Evolutionary conservation across 768 basidiomycete species (phyloP).

Genomic region (Boletus speciosus): DNA sequence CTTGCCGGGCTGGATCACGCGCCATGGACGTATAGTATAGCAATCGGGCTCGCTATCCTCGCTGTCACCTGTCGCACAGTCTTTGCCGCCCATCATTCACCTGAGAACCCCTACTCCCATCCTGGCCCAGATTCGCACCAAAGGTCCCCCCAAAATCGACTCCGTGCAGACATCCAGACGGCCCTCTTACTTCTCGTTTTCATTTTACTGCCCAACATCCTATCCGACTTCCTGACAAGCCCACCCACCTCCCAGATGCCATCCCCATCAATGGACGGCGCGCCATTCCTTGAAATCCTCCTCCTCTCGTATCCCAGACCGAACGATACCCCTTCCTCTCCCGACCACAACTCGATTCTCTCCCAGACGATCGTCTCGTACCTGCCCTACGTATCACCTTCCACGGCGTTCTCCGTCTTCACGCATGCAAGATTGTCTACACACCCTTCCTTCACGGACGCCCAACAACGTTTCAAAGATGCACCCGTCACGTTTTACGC

Average conservation of each 20-base stretch:
- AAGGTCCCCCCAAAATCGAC: background rate
- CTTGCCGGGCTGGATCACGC: constrained; percentile 31
- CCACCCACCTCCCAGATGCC: constrained; percentile 2
- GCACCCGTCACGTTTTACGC: constrained; percentile 19
- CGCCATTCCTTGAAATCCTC: constrained; percentile 39
- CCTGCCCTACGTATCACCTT: constrained; percentile 31
- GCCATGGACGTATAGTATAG: constrained; percentile 39
- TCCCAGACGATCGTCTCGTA: constrained; percentile 37
- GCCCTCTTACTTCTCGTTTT: constrained; percentile 20
- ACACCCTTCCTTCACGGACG: constrained; percentile 33
- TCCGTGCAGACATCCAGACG: constrained; percentile 15
- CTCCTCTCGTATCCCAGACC: constrained; percentile 40
- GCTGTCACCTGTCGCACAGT: constrained; percentile 13
- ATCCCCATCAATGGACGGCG: constrained; percentile 17
- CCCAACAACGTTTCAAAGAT: constrained; percentile 25
- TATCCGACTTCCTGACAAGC: constrained; percentile 1
- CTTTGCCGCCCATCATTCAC: background rate
- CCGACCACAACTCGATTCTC: constrained; percentile 25
- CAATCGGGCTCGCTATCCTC: constrained; percentile 24
- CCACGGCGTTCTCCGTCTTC: constrained; percentile 36
- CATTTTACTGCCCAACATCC: constrained; percentile 2
- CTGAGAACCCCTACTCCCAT: background rate
- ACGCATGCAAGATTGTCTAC: constrained; percentile 29
- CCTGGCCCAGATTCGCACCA: background rate
- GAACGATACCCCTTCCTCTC: constrained; percentile 23